A percentile compares a stretch with the other conserved stretches of the same genome.
These are phyloP conservation scores for Tilletiopsis washingtonensis DNA, from an alignment of 1,284 basidiomycete species.

Conservation along the genomic window DNA sequence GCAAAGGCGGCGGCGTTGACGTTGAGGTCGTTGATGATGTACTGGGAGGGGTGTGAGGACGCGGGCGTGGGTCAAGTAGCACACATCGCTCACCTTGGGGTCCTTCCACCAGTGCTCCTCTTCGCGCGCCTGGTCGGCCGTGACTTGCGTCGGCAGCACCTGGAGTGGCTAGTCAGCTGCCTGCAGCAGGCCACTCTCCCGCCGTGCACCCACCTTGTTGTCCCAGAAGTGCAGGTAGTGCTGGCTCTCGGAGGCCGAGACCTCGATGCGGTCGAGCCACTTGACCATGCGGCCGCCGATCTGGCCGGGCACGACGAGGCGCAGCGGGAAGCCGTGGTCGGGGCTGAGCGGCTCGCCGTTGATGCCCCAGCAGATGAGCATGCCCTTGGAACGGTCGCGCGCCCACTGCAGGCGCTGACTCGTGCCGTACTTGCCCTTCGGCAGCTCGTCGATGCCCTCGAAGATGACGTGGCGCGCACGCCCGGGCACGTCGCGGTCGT, in stretches of 20 bases:
- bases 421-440: constrained; percentile 63
- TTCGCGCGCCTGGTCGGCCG: constrained; percentile 56
- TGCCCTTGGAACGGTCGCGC: constrained; percentile 53
- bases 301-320: constrained; percentile 60
- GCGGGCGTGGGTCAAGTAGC: too few relatives aligned
- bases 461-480: constrained; percentile 58
- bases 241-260: constrained; percentile 56
- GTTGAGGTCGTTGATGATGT: constrained; percentile 56
- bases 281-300: constrained; percentile 57
- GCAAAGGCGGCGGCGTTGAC: constrained; percentile 59
- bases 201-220: too few relatives aligned
- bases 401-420: constrained; percentile 56
- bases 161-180: too few relatives aligned
- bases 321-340: constrained; percentile 62
- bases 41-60: too few relatives aligned
- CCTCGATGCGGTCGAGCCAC: constrained; percentile 59
- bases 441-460: constrained; percentile 59
- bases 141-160: constrained; percentile 57
- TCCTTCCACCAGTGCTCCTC: constrained; percentile 62
- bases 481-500: constrained; percentile 32
- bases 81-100: too few relatives aligned
- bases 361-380: constrained; percentile 61
- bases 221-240: constrained; percentile 53
- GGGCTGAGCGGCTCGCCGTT: constrained; percentile 53
- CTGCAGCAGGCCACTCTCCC: too few relatives aligned